phyloP scores from a whole-genome alignment of 2,329 filamentous ascomycete genomes.

The Blastomyces parvus region DNA sequence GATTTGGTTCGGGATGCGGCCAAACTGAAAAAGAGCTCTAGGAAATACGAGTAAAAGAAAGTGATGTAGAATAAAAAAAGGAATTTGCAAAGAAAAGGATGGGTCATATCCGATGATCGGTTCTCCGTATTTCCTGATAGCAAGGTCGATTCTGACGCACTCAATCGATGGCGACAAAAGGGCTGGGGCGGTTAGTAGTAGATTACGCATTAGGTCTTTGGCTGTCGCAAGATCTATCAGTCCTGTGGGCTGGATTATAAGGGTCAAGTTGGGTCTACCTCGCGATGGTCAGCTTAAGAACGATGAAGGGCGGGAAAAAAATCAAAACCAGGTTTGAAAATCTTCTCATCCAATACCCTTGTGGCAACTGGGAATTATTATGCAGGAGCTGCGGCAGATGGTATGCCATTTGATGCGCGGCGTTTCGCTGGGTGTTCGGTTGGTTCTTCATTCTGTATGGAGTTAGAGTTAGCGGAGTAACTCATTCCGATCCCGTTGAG shows the following conservation, averaged over 20 bases:
- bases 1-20: neutral
- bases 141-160: neutral
- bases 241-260: neutral
- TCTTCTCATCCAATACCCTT: conserved; percentile 4
- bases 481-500: neutral
- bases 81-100: conserved; percentile 1
- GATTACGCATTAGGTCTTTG: conserved; percentile 1
- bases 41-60: neutral
- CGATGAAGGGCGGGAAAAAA: conserved; percentile 4
- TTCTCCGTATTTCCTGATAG: neutral
- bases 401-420: conserved; percentile 15
- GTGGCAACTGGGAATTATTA: neutral
- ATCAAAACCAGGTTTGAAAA: conserved; percentile 6
- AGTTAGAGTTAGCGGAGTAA: conserved; percentile 11
- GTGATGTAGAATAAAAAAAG: neutral
- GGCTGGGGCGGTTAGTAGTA: neutral
- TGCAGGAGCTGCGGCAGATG: conserved; percentile 13
- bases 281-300: conserved; percentile 4
- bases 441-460: conserved; percentile 12
- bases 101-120: neutral
- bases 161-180: neutral
- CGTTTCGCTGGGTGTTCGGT: conserved; percentile 15
- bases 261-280: neutral
- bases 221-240: neutral
- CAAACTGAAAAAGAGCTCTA: neutral